Percentiles rank a stretch among this genome's conserved stretches.
phyloP scores from a whole-genome alignment of 768 basidiomycete species.

The Chlorophyllum brunneum region DNA sequence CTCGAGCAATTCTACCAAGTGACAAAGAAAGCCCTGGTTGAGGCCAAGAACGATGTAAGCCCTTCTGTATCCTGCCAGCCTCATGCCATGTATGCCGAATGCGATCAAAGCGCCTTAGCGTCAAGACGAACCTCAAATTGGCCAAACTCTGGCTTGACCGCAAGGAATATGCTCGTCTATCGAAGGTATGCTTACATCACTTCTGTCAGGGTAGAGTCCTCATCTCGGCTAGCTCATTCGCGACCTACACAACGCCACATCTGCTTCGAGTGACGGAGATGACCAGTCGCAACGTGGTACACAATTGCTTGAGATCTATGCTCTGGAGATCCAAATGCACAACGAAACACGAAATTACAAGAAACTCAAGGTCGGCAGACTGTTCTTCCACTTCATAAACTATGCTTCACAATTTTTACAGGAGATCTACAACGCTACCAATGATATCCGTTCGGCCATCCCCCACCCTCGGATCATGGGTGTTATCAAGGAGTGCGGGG shows the following conservation, averaged over 20 bases:
- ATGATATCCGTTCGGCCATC: slow-evolving; percentile 90
- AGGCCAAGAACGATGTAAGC: slow-evolving; percentile 92
- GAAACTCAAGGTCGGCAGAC: slow-evolving; percentile 74
- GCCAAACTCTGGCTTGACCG: slow-evolving; percentile 97
- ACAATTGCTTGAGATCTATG: slow-evolving; percentile 93
- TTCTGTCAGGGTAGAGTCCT: not conserved
- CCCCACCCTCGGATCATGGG: slow-evolving; percentile 99
- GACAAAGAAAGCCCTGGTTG: slow-evolving; percentile 84
- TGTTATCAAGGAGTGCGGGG: slow-evolving; percentile 98
- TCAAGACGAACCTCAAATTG: slow-evolving; percentile 94
- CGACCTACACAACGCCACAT: slow-evolving; percentile 69
- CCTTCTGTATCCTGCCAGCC: slow-evolving; percentile 1
- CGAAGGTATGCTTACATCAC: slow-evolving; percentile 51
- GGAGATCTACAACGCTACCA: slow-evolving; percentile 97
- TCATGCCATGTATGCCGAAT: not conserved
- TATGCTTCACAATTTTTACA: slow-evolving; percentile 25
- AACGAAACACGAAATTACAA: slow-evolving; percentile 94
- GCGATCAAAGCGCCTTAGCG: slow-evolving; percentile 70
- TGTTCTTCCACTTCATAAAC: not conserved
- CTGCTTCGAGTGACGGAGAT: slow-evolving; percentile 56
- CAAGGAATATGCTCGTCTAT: slow-evolving; percentile 82
- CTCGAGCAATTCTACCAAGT: slow-evolving; percentile 95
- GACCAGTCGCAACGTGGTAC: slow-evolving; percentile 94
- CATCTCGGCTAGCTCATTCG: slow-evolving; percentile 57
- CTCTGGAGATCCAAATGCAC: slow-evolving; percentile 99